phyloP scores from a whole-genome alignment of 305 asterid genomes.

The Andrographis paniculata region DNA sequence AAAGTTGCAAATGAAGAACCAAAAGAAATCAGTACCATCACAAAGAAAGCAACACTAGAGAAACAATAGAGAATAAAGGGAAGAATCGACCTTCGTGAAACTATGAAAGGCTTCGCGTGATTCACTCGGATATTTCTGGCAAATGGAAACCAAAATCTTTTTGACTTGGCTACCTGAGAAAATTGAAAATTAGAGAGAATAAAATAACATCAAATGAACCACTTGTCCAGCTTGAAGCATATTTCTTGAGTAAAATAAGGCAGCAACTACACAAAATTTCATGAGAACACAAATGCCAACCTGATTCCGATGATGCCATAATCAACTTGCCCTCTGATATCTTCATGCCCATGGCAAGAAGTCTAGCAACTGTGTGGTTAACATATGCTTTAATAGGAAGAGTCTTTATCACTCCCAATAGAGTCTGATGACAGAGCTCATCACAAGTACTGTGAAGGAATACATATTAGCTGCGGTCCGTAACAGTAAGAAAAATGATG shows the following conservation, averaged over 20 bases:
- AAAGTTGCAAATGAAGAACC: constrained; percentile 12
- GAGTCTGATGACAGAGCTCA: constrained; percentile 34
- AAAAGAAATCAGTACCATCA: constrained; percentile 10
- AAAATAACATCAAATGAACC: constrained; percentile 9
- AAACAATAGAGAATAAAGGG: constrained; percentile 8
- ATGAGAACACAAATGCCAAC: constrained; percentile 27
- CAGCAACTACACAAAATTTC: not conserved
- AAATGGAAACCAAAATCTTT: constrained; percentile 48
- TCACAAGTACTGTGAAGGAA: constrained; percentile 57
- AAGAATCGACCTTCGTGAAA: constrained; percentile 50
- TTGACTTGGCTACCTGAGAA: constrained; percentile 43
- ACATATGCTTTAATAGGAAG: constrained; percentile 53
- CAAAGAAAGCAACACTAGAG: too few species aligned
- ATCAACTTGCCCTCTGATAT: constrained; percentile 35
- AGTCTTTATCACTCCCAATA: constrained; percentile 44
- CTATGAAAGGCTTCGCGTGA: constrained; percentile 47
- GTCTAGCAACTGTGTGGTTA: constrained; percentile 38
- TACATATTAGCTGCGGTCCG: constrained; percentile 16
- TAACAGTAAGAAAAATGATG: constrained; percentile 12
- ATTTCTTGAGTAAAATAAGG: not conserved
- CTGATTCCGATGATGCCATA: constrained; percentile 37
- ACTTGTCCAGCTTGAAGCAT: constrained; percentile 16
- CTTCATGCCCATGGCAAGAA: constrained; percentile 39
- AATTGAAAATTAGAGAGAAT: constrained; percentile 15
- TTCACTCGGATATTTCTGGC: constrained; percentile 69